Base-by-base conservation (phyloP, 1,284 basidiomycete species). In the Coniferiporia weirii region DNA sequence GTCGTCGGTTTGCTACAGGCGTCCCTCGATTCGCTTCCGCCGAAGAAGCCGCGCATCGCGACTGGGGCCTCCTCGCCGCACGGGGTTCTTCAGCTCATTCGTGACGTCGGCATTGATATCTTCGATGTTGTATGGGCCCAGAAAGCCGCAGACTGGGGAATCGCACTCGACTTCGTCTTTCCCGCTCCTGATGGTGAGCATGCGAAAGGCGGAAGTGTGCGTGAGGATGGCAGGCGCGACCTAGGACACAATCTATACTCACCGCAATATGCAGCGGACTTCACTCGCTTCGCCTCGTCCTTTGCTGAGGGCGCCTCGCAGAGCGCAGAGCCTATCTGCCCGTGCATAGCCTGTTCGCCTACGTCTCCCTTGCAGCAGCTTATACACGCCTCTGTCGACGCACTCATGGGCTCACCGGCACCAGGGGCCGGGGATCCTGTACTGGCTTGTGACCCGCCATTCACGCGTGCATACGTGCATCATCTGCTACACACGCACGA, bases 401-500 rank as follows among this genome's bases (percentile, higher is more conserved):
- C 59, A 7, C 36, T 50, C n/a, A 34, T 53, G 22, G 27, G 15
- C 3, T 45, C 57, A 7, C 40, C 1, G 19, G 60, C 0, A 65
- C 68, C 7, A 55, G 62, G 9, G 47, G 57, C 3, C 54, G 63
- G 17, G 61, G 65, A 17, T 65, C 66, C 13, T 3, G 63, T 64
- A 58, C 49, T 32, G 47, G 59, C 61, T 13, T 45, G 68, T 64
- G 65, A 69, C 20, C 68, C 4, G 71, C 72, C 52, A 75, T 77
- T 81, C 79, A 82, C 49, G 75, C 81, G 0, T 89, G 88, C 6
- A 89, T 92, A 57, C 82, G 81, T 17, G 84, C 89, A 93, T 68
- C 91, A 93, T 66, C 80, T 93, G 10, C 73, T 93, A 46, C 85
- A 88, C 56, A 91, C 91, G 7, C 91, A 93, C 72, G 91, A 93